Conservation (phyloP, 164 flowering plant species). For the Chimonanthus praecox region DNA sequence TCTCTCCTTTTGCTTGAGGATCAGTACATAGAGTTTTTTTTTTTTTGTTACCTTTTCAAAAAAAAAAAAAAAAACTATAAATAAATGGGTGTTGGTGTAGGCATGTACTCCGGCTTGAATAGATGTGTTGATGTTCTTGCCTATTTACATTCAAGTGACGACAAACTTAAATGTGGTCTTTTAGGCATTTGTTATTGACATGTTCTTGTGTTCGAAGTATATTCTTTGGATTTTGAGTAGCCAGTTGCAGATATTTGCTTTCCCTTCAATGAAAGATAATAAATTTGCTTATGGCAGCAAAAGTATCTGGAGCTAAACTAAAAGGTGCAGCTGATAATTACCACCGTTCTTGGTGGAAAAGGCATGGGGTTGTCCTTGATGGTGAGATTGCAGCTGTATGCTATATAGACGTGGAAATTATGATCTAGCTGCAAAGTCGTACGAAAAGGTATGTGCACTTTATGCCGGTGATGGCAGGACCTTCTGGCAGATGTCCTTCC, state of each 20-base stretch:
- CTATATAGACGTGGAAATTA: slow-evolving; percentile 62
- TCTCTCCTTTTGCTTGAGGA: neutral
- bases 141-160: no score
- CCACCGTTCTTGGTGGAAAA: slow-evolving; percentile 97
- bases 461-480: slow-evolving; percentile 98
- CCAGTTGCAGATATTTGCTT: no score
- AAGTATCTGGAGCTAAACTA: slow-evolving; percentile 81
- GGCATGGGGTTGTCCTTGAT: slow-evolving; percentile 98
- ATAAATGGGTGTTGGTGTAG: no score
- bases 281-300: slow-evolving; percentile 40
- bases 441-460: slow-evolving; percentile 97
- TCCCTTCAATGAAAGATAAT: neutral
- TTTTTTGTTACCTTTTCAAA: neutral
- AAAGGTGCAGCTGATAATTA: slow-evolving; percentile 97
- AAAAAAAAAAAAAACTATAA: neutral
- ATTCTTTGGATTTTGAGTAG: no score
- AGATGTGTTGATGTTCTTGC: no score
- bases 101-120: no score
- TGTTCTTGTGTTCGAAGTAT: no score
- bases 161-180: no score
- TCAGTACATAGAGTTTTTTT: neutral
- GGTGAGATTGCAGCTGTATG: slow-evolving; percentile 95
- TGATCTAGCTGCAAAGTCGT: slow-evolving; percentile 92
- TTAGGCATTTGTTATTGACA: no score
- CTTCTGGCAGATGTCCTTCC: slow-evolving; percentile 95